Conservation (phyloP, 768 basidiomycete species). For the Stropharia rugosoannulata region DNA sequence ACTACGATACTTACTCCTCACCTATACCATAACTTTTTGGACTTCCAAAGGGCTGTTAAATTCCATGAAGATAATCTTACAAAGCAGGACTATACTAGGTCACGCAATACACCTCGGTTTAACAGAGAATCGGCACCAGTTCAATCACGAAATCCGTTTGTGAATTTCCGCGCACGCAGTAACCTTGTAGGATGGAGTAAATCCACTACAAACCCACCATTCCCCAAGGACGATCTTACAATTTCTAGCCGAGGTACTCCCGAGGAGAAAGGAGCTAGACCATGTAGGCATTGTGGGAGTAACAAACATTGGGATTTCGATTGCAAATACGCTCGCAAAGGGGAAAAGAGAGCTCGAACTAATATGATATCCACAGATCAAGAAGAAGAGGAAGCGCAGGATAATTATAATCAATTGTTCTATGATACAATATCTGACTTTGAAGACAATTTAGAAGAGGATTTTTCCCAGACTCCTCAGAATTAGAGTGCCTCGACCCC, state of each 20-base stretch:
- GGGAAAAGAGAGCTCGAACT: conserved; percentile 2
- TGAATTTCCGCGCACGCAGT: neutral
- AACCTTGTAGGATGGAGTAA: conserved; percentile 7
- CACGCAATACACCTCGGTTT: neutral
- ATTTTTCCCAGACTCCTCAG: too few species aligned
- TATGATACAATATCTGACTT: too few species aligned
- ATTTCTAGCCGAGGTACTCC: conserved; percentile 12
- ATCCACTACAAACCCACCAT: conserved; percentile 8
- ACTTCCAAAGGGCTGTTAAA: conserved; percentile 21
- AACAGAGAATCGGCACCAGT: too few species aligned
- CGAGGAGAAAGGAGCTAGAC: conserved; percentile 20
- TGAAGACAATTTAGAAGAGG: too few species aligned
- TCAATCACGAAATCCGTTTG: too few species aligned
- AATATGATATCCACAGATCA: too few species aligned
- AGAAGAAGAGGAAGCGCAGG: too few species aligned
- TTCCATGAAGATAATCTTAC: neutral
- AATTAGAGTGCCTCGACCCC: too few species aligned
- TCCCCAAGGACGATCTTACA: conserved; percentile 21
- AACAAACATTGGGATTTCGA: conserved; percentile 32
- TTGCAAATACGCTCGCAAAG: conserved; percentile 22
- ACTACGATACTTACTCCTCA: conserved; percentile 28
- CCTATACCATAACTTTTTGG: conserved; percentile 15
- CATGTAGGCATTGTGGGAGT: conserved; percentile 30
- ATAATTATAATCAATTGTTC: too few species aligned
- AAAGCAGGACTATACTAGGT: neutral